A percentile compares a stretch with the other conserved stretches of the same genome.
phyloP scores from a whole-genome alignment of 345 rosid species.

The Corchorus capsularis region DNA sequence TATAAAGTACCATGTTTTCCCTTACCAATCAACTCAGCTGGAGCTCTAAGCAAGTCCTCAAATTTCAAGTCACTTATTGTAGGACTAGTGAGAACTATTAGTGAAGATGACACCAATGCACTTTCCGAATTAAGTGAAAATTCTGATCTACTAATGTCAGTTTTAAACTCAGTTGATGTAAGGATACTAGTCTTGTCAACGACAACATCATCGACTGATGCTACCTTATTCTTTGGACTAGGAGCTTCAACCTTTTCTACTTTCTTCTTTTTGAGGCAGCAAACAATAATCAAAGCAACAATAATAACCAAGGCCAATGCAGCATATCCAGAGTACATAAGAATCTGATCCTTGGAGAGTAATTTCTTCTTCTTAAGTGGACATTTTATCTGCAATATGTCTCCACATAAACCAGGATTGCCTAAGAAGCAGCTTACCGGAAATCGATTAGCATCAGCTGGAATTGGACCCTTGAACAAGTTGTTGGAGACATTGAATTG shows the following conservation, averaged over 20 bases:
- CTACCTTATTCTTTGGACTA: constrained; percentile 23
- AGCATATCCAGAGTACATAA: constrained; percentile 51
- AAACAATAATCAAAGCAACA: constrained; percentile 25
- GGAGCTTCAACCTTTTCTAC: constrained; percentile 19
- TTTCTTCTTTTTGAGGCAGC: constrained; percentile 30
- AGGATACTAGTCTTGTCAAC: constrained; percentile 24
- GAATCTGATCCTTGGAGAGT: constrained; percentile 27
- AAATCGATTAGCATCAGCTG: constrained; percentile 24
- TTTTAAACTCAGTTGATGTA: constrained; percentile 26
- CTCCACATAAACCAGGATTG: constrained; percentile 50
- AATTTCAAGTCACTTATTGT: constrained; percentile 42
- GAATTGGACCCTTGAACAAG: constrained; percentile 46
- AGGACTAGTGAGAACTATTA: constrained; percentile 52
- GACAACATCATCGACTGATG: constrained; percentile 32
- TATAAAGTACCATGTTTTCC: constrained; percentile 58
- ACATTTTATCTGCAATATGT: constrained; percentile 36
- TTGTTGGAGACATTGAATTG: constrained; percentile 62
- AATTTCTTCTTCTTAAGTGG: constrained; percentile 18
- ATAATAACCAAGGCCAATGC: constrained; percentile 32
- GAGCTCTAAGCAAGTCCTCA: constrained; percentile 61
- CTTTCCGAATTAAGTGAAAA: constrained; percentile 35
- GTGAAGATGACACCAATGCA: constrained; percentile 35
- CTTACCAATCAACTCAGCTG: constrained; percentile 61
- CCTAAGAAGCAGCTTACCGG: constrained; percentile 34
- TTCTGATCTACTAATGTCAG: constrained; percentile 30